Percentiles rank a stretch among this genome's conserved stretches.
Conservation (phyloP, 768 basidiomycete genomes). For the Podaxis sp. region DNA sequence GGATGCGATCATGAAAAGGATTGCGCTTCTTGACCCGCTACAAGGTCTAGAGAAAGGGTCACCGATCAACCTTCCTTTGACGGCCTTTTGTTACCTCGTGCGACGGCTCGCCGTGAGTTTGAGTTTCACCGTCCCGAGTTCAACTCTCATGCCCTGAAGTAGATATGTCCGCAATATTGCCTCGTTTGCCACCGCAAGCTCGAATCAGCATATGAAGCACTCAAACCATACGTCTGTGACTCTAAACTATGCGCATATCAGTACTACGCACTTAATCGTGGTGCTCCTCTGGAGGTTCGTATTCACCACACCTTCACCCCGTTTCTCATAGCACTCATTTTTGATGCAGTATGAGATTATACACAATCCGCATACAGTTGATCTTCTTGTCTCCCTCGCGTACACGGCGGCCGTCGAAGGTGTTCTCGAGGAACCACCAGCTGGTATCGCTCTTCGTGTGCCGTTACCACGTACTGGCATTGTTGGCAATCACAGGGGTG, state of each 20-base stretch:
- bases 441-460: slow-evolving; percentile 61
- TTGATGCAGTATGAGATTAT: slow-evolving; percentile 62
- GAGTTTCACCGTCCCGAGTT: background rate
- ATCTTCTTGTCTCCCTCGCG: slow-evolving; percentile 65
- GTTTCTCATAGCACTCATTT: background rate
- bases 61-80: slow-evolving; percentile 58
- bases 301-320: background rate
- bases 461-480: slow-evolving; percentile 30
- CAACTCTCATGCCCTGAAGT: background rate
- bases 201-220: slow-evolving; percentile 49
- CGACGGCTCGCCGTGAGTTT: slow-evolving; percentile 58
- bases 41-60: slow-evolving; percentile 27
- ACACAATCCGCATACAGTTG: slow-evolving; percentile 61
- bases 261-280: slow-evolving; percentile 64
- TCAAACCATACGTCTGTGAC: slow-evolving; percentile 76
- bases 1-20: slow-evolving; percentile 33
- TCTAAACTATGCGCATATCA: slow-evolving; percentile 67
- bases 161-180: slow-evolving; percentile 71
- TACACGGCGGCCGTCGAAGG: slow-evolving; percentile 56
- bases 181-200: slow-evolving; percentile 72
- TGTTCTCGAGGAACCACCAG: slow-evolving; percentile 55
- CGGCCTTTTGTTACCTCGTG: slow-evolving; percentile 64
- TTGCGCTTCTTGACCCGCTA: slow-evolving; percentile 60
- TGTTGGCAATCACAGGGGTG: background rate
- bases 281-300: slow-evolving; percentile 64